Evolutionary conservation across 2,329 filamentous ascomycete genomes (phyloP).

Genomic region (Orbilia quercus): DNA sequence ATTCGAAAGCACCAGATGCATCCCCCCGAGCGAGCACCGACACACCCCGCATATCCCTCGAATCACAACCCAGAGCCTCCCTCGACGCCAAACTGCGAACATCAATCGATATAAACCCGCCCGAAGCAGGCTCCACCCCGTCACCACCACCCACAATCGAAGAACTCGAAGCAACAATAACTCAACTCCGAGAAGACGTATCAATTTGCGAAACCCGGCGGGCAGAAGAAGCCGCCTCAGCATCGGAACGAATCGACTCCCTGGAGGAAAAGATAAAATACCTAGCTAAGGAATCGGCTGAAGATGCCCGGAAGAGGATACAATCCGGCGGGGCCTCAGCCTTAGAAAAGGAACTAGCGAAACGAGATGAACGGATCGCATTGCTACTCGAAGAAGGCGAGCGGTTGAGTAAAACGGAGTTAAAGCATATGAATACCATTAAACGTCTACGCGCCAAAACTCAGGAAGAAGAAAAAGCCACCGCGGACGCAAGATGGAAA

Average conservation of each 20-base stretch:
- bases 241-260: slow-evolving; percentile 90
- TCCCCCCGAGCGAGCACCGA: slow-evolving; percentile 36
- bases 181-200: slow-evolving; percentile 67
- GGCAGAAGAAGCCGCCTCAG: slow-evolving; percentile 83
- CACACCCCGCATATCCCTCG: slow-evolving; percentile 28
- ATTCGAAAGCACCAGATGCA: slow-evolving; percentile 1
- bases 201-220: slow-evolving; percentile 70
- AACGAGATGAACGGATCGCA: slow-evolving; percentile 91
- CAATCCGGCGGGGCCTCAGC: slow-evolving; percentile 73
- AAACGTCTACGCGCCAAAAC: slow-evolving; percentile 80
- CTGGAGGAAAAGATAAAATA: slow-evolving; percentile 91
- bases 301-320: slow-evolving; percentile 77
- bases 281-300: slow-evolving; percentile 80
- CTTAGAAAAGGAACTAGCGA: slow-evolving; percentile 80
- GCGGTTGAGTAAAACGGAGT: slow-evolving; percentile 83
- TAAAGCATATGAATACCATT: slow-evolving; percentile 83
- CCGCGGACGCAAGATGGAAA: slow-evolving; percentile 70
- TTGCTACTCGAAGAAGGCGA: slow-evolving; percentile 92
- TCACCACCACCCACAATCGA: slow-evolving; percentile 40
- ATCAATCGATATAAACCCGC: slow-evolving; percentile 8
- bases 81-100: slow-evolving; percentile 27
- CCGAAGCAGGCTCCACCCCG: slow-evolving; percentile 1
- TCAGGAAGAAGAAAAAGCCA: slow-evolving; percentile 73
- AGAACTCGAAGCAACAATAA: slow-evolving; percentile 65
- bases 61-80: slow-evolving; percentile 27